phyloP scores from a whole-genome alignment of 129 eudicot species.

The Flaveria bidentis region DNA sequence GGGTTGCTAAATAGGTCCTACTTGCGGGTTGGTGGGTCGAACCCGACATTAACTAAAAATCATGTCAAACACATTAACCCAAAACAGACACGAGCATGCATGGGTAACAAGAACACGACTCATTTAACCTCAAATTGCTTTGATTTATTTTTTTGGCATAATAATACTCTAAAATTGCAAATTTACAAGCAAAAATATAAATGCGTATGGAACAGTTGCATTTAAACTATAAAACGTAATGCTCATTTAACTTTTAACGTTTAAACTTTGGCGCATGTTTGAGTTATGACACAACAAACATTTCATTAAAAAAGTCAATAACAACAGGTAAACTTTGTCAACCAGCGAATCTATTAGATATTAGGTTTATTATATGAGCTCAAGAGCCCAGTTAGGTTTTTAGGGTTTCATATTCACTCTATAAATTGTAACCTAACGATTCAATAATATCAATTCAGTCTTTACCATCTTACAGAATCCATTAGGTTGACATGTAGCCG shows the following conservation, averaged over 20 bases:
- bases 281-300: background rate
- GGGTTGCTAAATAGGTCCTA: background rate
- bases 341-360: background rate
- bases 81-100: background rate
- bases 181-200: slow-evolving; percentile 5
- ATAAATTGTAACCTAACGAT: too few species aligned
- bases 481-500: background rate
- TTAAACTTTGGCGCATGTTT: background rate
- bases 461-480: background rate
- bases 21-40: background rate
- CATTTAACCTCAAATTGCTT: background rate
- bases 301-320: background rate
- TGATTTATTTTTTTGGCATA: background rate
- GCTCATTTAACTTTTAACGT: background rate
- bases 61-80: background rate
- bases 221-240: background rate
- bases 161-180: background rate
- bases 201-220: background rate
- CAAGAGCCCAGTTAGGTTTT: too few species aligned
- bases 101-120: background rate
- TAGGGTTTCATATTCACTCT: too few species aligned
- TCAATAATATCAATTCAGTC: too few species aligned
- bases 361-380: too few species aligned
- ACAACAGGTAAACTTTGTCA: background rate
- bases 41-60: background rate